These are phyloP conservation scores for Scopulariopsis brevicaulis DNA, from an alignment of 2,329 filamentous ascomycete species.

Conservation along the genomic window DNA sequence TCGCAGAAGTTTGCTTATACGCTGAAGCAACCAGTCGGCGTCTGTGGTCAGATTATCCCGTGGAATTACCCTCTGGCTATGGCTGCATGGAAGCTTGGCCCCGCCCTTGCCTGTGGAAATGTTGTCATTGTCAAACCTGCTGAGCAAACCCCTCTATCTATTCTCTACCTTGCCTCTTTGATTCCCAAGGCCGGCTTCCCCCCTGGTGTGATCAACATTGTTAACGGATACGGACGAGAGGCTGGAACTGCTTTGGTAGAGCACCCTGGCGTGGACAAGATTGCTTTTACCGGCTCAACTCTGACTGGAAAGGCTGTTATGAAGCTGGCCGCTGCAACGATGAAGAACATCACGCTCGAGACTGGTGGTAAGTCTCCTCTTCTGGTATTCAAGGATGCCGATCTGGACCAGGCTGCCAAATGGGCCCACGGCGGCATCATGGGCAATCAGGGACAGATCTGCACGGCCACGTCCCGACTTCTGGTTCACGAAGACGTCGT, in stretches of 20 bases:
- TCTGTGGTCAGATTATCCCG: constrained; percentile 43
- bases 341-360: constrained; percentile 56
- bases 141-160: constrained; percentile 39
- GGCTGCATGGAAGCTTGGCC: constrained; percentile 33
- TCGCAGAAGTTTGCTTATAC: constrained; percentile 33
- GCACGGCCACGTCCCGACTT: constrained; percentile 46
- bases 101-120: constrained; percentile 35
- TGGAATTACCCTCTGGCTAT: constrained; percentile 41
- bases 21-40: constrained; percentile 37
- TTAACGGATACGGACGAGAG: constrained; percentile 58
- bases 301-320: constrained; percentile 55
- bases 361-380: constrained; percentile 58
- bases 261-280: constrained; percentile 59
- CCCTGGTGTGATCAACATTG: constrained; percentile 61
- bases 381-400: too few species aligned
- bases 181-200: constrained; percentile 65
- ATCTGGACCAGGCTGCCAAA: constrained; percentile 48
- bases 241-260: constrained; percentile 55
- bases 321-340: constrained; percentile 58
- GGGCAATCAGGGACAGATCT: constrained; percentile 45
- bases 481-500: constrained; percentile 44
- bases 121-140: constrained; percentile 40
- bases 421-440: constrained; percentile 50
- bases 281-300: constrained; percentile 69
- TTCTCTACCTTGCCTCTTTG: constrained; percentile 30